Percentiles rank a stretch among this genome's conserved stretches.
These are phyloP conservation scores for Ceratocystiopsis minuta DNA, from an alignment of 2,329 filamentous ascomycete genomes.

Conservation along the genomic window DNA sequence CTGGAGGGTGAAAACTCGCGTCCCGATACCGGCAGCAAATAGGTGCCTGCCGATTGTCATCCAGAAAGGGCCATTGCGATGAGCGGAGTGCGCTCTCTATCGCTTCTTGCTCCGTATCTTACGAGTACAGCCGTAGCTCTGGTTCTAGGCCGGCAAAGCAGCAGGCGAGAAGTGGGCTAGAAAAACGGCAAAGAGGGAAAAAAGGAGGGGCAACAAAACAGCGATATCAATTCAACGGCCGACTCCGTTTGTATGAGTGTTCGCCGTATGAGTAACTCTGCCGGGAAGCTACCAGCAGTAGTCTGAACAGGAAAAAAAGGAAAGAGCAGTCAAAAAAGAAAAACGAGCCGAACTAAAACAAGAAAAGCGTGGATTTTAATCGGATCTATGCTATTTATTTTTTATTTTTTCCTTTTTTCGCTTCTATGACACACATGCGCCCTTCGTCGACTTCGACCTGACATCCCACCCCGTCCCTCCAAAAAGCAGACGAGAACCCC, in stretches of 20 bases:
- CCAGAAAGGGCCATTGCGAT: too few species aligned
- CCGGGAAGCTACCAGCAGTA: neutral
- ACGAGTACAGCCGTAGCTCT: too few species aligned
- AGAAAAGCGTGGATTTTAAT: neutral
- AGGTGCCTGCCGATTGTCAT: constrained; percentile 2
- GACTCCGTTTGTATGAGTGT: too few species aligned
- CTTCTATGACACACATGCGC: constrained; percentile 1
- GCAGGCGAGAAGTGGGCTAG: neutral
- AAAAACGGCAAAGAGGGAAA: neutral
- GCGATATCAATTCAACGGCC: too few species aligned
- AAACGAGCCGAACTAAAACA: constrained; percentile 1
- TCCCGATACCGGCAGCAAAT: constrained; percentile 11
- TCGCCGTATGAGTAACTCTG: neutral
- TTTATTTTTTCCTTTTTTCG: constrained; percentile 1
- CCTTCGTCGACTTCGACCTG: neutral
- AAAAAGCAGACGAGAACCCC: neutral
- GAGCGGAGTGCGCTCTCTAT: too few species aligned
- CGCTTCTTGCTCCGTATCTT: too few species aligned
- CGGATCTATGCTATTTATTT: too few species aligned
- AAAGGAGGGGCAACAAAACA: constrained; percentile 1
- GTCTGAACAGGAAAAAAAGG: neutral
- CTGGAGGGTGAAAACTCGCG: constrained; percentile 1
- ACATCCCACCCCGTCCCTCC: neutral
- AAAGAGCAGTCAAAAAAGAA: neutral
- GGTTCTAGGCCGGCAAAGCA: too few species aligned